Base-by-base conservation (phyloP, 2,329 filamentous ascomycete genomes). In the Diaporthe citriasiana region DNA sequence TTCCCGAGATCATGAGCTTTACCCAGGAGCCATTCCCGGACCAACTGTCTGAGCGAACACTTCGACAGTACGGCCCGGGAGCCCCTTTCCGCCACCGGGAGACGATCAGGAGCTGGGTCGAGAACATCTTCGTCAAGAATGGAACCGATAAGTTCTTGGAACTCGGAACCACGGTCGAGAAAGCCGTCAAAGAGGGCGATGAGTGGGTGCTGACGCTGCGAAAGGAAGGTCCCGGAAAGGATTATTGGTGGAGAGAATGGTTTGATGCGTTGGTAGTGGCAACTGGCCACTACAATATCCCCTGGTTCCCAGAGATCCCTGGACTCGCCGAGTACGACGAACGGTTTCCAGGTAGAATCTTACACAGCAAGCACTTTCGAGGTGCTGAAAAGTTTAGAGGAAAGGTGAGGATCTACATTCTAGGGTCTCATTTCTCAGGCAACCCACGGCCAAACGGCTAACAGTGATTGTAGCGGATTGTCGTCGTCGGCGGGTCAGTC, bases 401-500 rank as follows among this genome's bases (percentile, higher is more conserved):
- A 19, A 78, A 78, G 75, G 74, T 77, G 33, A 73, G 71, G 1
- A n/a, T 6, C 50, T 56, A 27, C n/a, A 72, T 10, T 8, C 1
- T 6, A 4, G 12, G 1, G 13, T 15, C 17, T 45, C 2, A 7
- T 1, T 51, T 10, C 10, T 10, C n/a, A 7, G 1, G 17, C 2
- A 19, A 1, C 19, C 10, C 10, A 33, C 4, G 3, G 17, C 6
- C 1, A 7, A 45, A 8, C 6, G 22, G 13, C 50, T 72, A 22
- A 30, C 10, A 4, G 63, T 50, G 3, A 13, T 27, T 27, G 13
- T 33, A 89, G 87, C 84, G 80, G 76, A 86, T 91, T 0, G 80
- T 92, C 1, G 85, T 90, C 0, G 85, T 92, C 10, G 90, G 90
- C 1, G 89, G 86, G 12, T 89, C 87, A 1, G 87, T 91, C 9